Percentiles rank a stretch among this genome's conserved stretches.
Conservation (phyloP, 2,329 filamentous ascomycete species). For the Aspergillus persii region DNA sequence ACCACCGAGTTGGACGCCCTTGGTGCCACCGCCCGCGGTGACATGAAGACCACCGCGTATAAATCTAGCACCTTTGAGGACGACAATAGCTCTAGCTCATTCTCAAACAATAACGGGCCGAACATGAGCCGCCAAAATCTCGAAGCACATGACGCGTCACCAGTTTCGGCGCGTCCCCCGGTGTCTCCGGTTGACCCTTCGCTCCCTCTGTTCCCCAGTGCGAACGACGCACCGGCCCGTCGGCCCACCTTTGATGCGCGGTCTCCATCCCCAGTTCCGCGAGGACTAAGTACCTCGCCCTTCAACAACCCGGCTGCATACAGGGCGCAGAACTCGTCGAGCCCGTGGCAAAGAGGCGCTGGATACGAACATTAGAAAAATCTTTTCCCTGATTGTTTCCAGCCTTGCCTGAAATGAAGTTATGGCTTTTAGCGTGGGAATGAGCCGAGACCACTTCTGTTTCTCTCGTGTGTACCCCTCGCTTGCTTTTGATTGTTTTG, state of each 20-base stretch:
- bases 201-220: constrained; percentile 47
- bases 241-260: constrained; percentile 39
- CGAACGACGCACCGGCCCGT: constrained; percentile 38
- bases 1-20: constrained; percentile 87
- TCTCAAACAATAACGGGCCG: constrained; percentile 51
- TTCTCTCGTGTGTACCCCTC: constrained; percentile 12
- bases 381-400: constrained; percentile 22
- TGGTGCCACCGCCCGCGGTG: constrained; percentile 82
- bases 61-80: constrained; percentile 65
- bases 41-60: constrained; percentile 61
- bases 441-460: constrained; percentile 26
- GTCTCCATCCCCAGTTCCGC: constrained; percentile 33
- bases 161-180: constrained; percentile 39
- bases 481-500: constrained; percentile 3
- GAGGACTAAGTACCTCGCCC: constrained; percentile 33
- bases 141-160: constrained; percentile 29
- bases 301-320: constrained; percentile 36
- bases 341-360: constrained; percentile 65
- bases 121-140: constrained; percentile 52
- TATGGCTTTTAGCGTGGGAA: constrained; percentile 35
- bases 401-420: constrained; percentile 37
- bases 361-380: constrained; percentile 58
- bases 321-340: constrained; percentile 53
- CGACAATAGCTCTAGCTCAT: constrained; percentile 67
- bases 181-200: constrained; percentile 50